Conservation (phyloP, 768 basidiomycete species). For the Tylopilus felleus region DNA sequence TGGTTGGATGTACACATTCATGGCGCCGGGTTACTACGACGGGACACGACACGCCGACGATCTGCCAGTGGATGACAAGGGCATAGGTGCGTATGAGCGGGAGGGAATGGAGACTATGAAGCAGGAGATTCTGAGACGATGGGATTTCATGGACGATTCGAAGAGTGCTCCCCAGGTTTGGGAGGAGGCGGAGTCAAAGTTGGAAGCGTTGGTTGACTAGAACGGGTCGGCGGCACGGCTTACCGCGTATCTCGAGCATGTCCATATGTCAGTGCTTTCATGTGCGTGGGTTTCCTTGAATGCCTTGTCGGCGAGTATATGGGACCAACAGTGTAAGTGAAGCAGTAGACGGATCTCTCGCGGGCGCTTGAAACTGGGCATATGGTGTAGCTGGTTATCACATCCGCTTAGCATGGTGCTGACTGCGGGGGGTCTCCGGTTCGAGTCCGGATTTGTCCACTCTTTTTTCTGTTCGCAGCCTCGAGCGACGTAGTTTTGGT, state of each 20-base stretch:
- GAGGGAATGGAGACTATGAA: conserved; percentile 17
- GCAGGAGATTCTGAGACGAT: conserved; percentile 11
- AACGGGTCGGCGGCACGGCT: too few species aligned
- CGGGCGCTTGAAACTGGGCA: too few species aligned
- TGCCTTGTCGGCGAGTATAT: too few species aligned
- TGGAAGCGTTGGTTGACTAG: neutral
- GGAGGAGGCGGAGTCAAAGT: conserved; percentile 15
- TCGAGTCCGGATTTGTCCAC: conserved; percentile 40
- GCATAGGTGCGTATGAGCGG: conserved; percentile 8
- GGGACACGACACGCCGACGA: conserved; percentile 13
- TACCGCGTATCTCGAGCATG: too few species aligned
- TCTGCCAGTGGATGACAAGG: conserved; percentile 6
- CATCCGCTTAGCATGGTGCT: conserved; percentile 38
- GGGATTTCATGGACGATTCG: conserved; percentile 14
- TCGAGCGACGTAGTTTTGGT: too few species aligned
- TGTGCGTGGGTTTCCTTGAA: too few species aligned
- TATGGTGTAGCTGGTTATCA: conserved; percentile 41
- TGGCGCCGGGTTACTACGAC: conserved; percentile 15
- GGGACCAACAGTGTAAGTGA: too few species aligned
- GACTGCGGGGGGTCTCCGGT: conserved; percentile 38
- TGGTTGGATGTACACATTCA: conserved; percentile 7
- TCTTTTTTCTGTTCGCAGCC: conserved; percentile 25
- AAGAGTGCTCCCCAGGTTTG: conserved; percentile 9
- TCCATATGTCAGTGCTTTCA: too few species aligned
- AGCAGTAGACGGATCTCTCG: too few species aligned